Evolutionary conservation across 2,329 filamentous ascomycete species (phyloP), one percentile per base, ranked within the genome.

Genomic region (Decorospora gaudefroyi): DNA sequence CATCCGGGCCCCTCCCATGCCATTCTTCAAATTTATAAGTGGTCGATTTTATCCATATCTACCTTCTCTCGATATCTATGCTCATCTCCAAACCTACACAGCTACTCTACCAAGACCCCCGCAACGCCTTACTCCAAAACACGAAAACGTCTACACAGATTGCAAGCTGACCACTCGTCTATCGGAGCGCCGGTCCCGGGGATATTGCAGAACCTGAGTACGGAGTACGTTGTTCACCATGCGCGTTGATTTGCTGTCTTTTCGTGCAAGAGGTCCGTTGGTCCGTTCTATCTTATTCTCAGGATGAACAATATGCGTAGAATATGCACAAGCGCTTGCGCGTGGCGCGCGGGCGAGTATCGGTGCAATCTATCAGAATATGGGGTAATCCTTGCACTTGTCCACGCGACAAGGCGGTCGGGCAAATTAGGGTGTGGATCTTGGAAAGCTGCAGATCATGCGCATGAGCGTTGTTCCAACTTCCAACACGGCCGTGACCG

Each of bases 131-230:
- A n/a, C n/a, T 35, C 35, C 6, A 23, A 34, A 41, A 29, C 17
- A 21, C 23, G n/a, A n/a, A n/a, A n/a, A 19, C 28, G 31, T 54
- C 25, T 52, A 46, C 29, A 19, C 45, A 56, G 27, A 53, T 54
- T 53, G 39, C 37, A 21, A 3, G 11, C 21, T 37, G 37, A n/a
- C 57, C 59, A 56, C 55, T 49, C 49, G 21, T 51, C 26, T 22
- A 61, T 59, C 30, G 39, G 39, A 46, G 55, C 59, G 53, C 59
- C 42, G 42, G 30, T 49, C 37, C 35, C 13, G n/a, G n/a, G n/a
- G n/a, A n/a, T n/a, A n/a, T n/a, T n/a, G n/a, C n/a, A n/a, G n/a
- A n/a, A n/a, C n/a, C n/a, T n/a, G n/a, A n/a, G n/a, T n/a, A n/a
- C n/a, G n/a, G n/a, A n/a, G n/a, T n/a, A n/a, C n/a, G n/a, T n/a